phyloP scores from a whole-genome alignment of 306 rosid genomes.

The Vigna hirtella region DNA sequence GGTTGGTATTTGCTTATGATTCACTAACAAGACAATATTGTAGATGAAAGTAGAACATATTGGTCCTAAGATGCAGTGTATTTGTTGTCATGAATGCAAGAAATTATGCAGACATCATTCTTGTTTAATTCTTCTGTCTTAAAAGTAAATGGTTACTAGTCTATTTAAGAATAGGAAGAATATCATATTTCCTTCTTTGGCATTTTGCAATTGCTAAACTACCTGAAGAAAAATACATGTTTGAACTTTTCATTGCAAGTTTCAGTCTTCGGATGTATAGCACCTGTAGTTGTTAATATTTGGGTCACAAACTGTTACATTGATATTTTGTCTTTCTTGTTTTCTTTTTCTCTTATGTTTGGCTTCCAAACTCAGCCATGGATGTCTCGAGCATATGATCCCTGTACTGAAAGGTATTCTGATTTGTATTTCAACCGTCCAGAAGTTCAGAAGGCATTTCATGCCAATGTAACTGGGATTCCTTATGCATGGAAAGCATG shows the following conservation, averaged over 20 bases:
- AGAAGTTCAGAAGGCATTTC: slow-evolving; percentile 90
- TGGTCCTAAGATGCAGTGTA: too few species aligned
- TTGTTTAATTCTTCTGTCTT: too few species aligned
- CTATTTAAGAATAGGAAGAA: too few species aligned
- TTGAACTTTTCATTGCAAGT: not conserved
- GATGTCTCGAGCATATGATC: slow-evolving; percentile 96
- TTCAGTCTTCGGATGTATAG: slow-evolving; percentile 12
- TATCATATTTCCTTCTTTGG: not conserved
- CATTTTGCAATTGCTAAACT: not conserved
- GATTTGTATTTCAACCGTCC: slow-evolving; percentile 83
- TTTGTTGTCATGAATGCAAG: too few species aligned
- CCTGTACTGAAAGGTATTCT: slow-evolving; percentile 89
- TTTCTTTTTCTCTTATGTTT: slow-evolving; percentile 33
- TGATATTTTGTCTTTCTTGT: slow-evolving; percentile 28
- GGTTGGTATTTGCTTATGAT: not conserved
- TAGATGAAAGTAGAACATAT: too few species aligned
- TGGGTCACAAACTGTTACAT: slow-evolving; percentile 8
- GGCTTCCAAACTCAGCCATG: slow-evolving; percentile 76
- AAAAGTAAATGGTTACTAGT: too few species aligned
- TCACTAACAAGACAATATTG: too few species aligned
- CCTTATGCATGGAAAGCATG: slow-evolving; percentile 87
- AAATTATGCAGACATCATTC: too few species aligned
- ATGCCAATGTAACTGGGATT: slow-evolving; percentile 84
- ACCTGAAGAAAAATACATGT: not conserved
- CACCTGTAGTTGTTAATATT: not conserved